Conservation (phyloP, 2,329 filamentous ascomycete species). For the Sphaerulina populicola region DNA sequence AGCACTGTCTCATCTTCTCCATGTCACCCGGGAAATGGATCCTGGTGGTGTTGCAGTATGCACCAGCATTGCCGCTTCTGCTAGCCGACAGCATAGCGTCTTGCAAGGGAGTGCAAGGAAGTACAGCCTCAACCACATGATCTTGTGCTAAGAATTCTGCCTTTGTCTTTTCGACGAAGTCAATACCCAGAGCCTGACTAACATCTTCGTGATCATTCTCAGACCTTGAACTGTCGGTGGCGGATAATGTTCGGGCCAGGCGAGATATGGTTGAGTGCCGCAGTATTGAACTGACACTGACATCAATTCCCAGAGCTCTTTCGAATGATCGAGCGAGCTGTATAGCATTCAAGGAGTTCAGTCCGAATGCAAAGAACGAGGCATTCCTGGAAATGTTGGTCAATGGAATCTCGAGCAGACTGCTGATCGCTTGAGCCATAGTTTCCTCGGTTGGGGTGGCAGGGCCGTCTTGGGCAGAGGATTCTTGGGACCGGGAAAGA, state of each 20-base stretch:
- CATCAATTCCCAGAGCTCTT: conserved; percentile 39
- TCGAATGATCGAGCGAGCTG: conserved; percentile 54
- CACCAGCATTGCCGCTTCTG: conserved; percentile 36
- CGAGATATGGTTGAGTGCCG: conserved; percentile 57
- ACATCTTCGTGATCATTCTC: not conserved
- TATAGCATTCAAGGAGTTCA: conserved; percentile 63
- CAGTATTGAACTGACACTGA: conserved; percentile 62
- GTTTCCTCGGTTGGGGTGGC: conserved; percentile 50
- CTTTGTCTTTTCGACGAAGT: conserved; percentile 9
- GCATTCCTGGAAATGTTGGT: conserved; percentile 53
- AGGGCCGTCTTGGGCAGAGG: conserved; percentile 31
- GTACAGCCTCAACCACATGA: conserved; percentile 45
- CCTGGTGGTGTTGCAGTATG: conserved; percentile 66
- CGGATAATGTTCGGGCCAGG: conserved; percentile 34
- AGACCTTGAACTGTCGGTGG: not conserved
- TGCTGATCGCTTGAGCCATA: conserved; percentile 50
- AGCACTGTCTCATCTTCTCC: conserved; percentile 49
- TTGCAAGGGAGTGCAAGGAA: conserved; percentile 81
- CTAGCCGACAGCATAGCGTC: conserved; percentile 71
- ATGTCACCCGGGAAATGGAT: conserved; percentile 51
- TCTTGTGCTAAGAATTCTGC: not conserved
- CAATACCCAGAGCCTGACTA: not conserved
- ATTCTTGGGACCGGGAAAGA: conserved; percentile 30
- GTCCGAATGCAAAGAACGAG: conserved; percentile 67
- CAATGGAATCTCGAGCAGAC: conserved; percentile 41